A percentile compares a stretch with the other conserved stretches of the same genome.
Conservation (phyloP, 73 alveolate genomes). For the Tetrahymena thermophila region DNA sequence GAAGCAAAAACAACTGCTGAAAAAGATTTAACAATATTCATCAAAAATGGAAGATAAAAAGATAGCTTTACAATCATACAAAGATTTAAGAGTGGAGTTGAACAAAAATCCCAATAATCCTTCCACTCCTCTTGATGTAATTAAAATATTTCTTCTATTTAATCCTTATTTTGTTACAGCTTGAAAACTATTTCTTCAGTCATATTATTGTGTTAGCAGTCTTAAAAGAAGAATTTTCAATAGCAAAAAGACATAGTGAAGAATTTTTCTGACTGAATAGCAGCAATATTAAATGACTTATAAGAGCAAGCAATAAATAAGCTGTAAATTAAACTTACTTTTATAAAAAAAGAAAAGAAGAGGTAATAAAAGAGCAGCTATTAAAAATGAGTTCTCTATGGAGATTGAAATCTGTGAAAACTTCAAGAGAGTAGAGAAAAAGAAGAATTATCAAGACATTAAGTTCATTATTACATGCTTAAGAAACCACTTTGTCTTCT, state of each 20-base stretch:
- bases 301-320: not conserved
- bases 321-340: not conserved
- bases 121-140: not conserved
- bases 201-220: not conserved
- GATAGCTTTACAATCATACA: not conserved
- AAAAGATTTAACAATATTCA: not conserved
- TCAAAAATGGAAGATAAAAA: not conserved
- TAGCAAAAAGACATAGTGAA: not conserved
- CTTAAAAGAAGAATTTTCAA: not conserved
- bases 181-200: not conserved
- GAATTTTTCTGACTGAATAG: not conserved
- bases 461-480: slow-evolving; percentile 32
- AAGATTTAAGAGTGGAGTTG: not conserved
- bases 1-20: not conserved
- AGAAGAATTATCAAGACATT: slow-evolving; percentile 14
- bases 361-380: not conserved
- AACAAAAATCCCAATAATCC: not conserved
- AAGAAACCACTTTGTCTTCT: slow-evolving; percentile 30
- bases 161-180: not conserved
- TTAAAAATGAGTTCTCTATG: not conserved
- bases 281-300: not conserved
- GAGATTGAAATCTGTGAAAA: slow-evolving; percentile 14
- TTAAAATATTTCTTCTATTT: not conserved
- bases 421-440: not conserved
- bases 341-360: not conserved